These are phyloP conservation scores for Aspergillus wentii DNA, from an alignment of 495 filamentous ascomycete species.

Conservation along the genomic window DNA sequence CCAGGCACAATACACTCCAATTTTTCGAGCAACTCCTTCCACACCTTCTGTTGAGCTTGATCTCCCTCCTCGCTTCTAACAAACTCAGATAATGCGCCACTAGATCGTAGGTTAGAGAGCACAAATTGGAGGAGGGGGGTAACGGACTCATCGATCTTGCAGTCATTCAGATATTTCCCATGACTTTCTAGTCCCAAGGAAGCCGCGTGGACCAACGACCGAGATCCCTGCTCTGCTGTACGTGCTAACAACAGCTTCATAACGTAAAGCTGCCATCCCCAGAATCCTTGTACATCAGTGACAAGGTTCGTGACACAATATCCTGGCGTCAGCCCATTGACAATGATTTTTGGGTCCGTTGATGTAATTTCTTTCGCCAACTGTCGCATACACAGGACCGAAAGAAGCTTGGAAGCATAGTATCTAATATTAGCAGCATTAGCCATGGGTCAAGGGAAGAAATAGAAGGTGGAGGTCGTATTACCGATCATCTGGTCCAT, in stretches of 20 bases:
- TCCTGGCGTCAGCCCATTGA: conserved; percentile 45
- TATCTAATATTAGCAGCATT: no score
- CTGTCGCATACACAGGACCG: neutral
- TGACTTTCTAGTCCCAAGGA: conserved; percentile 27
- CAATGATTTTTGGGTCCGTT: conserved; percentile 24
- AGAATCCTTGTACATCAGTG: conserved; percentile 8
- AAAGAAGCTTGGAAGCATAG: neutral
- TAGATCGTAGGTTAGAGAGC: neutral
- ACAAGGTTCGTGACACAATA: conserved; percentile 22
- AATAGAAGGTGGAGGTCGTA: no score
- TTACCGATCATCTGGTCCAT: neutral
- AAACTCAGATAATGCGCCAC: neutral
- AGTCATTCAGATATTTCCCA: conserved; percentile 26
- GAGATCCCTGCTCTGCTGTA: conserved; percentile 33
- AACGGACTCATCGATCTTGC: neutral
- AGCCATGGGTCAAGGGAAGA: no score
- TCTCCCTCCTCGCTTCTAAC: neutral
- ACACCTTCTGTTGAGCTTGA: neutral
- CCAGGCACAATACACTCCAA: neutral
- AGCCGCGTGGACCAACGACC: conserved; percentile 33
- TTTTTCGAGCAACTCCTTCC: neutral
- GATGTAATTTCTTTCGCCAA: conserved; percentile 4
- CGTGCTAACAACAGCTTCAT: conserved; percentile 2
- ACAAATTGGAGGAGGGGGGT: neutral
- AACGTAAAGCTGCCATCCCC: conserved; percentile 1